Base-by-base conservation (phyloP, 768 basidiomycete genomes). In the Cyclocybe cylindracea region DNA sequence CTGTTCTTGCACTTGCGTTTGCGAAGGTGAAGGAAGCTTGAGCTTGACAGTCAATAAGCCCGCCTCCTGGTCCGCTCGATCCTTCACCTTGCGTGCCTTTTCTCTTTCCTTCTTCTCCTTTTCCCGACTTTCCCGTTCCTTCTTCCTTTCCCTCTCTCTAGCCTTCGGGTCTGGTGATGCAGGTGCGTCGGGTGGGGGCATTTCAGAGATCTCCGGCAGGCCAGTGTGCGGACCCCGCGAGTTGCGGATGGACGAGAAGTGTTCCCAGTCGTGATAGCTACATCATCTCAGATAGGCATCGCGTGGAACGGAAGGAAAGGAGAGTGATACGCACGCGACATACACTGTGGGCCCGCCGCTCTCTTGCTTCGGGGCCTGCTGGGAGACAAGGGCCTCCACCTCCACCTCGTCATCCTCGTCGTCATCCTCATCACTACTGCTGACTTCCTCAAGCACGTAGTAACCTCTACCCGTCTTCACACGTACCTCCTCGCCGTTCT, bases 191-290 rank as follows among this genome's bases (percentile, higher is more conserved):
- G 51, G 51, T 10, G 63, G 52, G 3, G 53, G 60, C 0, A 71
- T 66, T 67, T 93, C 91, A 39, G 68, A 62, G 2, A 91, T 82
- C 47, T 70, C 69, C 3, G 91, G 90, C 11, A 85, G 73, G 7
- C 91, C 94, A 0, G 82, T 72, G 64, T 94, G 92, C 0, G 93
- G 94, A 1, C 94, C 94, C 11, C 76, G 76, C 47, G 94, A 72
- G 66, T 92, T 94, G 41, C 94, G 87, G 52, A 96, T 90, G n/a
- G 88, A 91, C 10, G 90, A 93, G 62, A 94, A 96, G 65, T 96
- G 94, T 63, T 96, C 93, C 90, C 91, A 94, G 66, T 94, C 91
- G 62, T 94, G 88, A 66, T 93, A 95, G 31, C 90, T 91, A 61
- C 8, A 39, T 9, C 16, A 48, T 11, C 13, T 31, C 9, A 10